These are phyloP conservation scores for Termitomyces sp. DNA, from an alignment of 768 basidiomycete genomes.

Conservation along the genomic window DNA sequence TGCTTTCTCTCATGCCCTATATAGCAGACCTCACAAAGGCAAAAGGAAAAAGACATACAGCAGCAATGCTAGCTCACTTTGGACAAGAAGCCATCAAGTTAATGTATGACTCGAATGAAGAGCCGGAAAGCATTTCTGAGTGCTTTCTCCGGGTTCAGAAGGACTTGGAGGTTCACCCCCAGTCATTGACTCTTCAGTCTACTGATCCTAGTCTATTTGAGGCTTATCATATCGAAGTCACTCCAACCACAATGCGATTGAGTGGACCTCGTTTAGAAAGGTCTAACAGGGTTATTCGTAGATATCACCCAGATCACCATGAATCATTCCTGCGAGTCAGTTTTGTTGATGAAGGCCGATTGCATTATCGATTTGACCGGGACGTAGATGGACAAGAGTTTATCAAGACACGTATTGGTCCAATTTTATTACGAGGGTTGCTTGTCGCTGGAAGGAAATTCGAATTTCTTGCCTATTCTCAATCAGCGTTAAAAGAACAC, in stretches of 20 bases:
- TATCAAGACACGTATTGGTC: slow-evolving; percentile 40
- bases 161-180: slow-evolving; percentile 19
- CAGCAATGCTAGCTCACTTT: slow-evolving; percentile 37
- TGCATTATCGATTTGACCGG: slow-evolving; percentile 49
- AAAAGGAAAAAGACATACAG: slow-evolving; percentile 29
- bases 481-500: slow-evolving; percentile 67
- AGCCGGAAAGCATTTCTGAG: slow-evolving; percentile 18
- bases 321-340: slow-evolving; percentile 58
- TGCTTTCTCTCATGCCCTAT: slow-evolving; percentile 33
- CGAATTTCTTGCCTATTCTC: slow-evolving; percentile 65
- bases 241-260: slow-evolving; percentile 48
- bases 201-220: slow-evolving; percentile 32
- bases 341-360: slow-evolving; percentile 53
- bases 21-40: slow-evolving; percentile 23
- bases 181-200: slow-evolving; percentile 8
- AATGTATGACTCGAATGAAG: slow-evolving; percentile 15
- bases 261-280: slow-evolving; percentile 53
- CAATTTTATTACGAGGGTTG: slow-evolving; percentile 40
- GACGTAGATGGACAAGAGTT: slow-evolving; percentile 50
- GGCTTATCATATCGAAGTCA: slow-evolving; percentile 41
- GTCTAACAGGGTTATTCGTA: slow-evolving; percentile 57
- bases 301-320: slow-evolving; percentile 35
- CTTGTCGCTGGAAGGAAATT: slow-evolving; percentile 49
- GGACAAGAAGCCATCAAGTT: slow-evolving; percentile 17
- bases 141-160: slow-evolving; percentile 23